Conservation (phyloP, 2,329 filamentous ascomycete species). For the Hypoxylon sp. region DNA sequence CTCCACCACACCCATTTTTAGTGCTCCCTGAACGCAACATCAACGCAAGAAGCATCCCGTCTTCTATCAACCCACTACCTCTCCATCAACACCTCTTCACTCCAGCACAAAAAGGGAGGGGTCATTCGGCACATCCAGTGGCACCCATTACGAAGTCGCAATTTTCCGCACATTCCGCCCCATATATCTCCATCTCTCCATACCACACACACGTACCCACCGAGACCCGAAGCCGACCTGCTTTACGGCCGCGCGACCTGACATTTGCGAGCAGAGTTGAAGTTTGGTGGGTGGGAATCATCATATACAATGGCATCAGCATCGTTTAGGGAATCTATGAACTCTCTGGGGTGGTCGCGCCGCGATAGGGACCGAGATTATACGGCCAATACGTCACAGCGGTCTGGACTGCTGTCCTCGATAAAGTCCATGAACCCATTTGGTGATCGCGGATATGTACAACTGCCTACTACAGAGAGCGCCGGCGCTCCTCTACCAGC, state of each 20-base stretch:
- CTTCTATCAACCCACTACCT: constrained; percentile 39
- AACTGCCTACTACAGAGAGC: constrained; percentile 86
- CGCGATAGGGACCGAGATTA: constrained; percentile 81
- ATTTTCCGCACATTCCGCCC: constrained; percentile 39
- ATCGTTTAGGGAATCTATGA: constrained; percentile 94
- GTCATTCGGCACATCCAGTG: constrained; percentile 46
- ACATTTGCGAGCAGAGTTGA: constrained; percentile 33
- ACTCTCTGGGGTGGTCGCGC: constrained; percentile 93
- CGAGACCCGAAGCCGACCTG: constrained; percentile 38
- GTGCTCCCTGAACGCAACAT: constrained; percentile 46
- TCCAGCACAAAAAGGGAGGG: constrained; percentile 36
- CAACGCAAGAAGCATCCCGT: constrained; percentile 43
- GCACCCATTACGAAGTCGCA: constrained; percentile 46
- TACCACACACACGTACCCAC: constrained; percentile 37
- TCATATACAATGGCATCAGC: constrained; percentile 79
- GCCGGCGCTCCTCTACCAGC: constrained; percentile 89
- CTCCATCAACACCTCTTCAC: constrained; percentile 29
- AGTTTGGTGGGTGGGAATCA: constrained; percentile 20
- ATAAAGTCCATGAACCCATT: constrained; percentile 92
- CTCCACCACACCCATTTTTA: constrained; percentile 43
- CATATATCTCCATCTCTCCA: constrained; percentile 38
- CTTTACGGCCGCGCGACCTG: constrained; percentile 32
- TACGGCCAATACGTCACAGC: constrained; percentile 79
- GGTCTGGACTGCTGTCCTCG: constrained; percentile 82
- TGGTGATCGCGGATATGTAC: constrained; percentile 86